These are phyloP conservation scores for Phytophthora podocarpi DNA, from an alignment of 352 stramenopile species.

Conservation along the genomic window DNA sequence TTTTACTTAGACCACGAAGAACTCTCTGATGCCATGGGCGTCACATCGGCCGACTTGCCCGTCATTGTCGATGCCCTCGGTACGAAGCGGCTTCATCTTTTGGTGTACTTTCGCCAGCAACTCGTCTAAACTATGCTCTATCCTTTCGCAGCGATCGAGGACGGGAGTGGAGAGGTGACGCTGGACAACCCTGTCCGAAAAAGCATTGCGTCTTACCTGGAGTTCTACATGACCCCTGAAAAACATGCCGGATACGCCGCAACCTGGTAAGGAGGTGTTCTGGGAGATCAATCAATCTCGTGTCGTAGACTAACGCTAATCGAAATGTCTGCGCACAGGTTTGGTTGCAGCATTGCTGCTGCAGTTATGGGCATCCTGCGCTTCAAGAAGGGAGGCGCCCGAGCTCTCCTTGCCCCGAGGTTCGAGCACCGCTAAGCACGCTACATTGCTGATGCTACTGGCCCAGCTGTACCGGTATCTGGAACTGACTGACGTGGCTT, in stretches of 20 bases:
- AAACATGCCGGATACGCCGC: slow-evolving; percentile 86
- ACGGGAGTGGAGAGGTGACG: slow-evolving; percentile 36
- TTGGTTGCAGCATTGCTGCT: slow-evolving; percentile 78
- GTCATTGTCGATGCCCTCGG: slow-evolving; percentile 81
- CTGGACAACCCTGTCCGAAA: slow-evolving; percentile 74
- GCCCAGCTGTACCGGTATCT: no score
- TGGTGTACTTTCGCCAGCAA: not conserved
- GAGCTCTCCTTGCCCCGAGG: slow-evolving; percentile 14
- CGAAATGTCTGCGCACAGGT: slow-evolving; percentile 40
- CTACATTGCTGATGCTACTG: not conserved
- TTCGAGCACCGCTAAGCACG: slow-evolving; percentile 28
- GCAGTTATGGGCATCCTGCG: slow-evolving; percentile 73
- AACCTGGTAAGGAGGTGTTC: slow-evolving; percentile 63
- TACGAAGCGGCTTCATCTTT: slow-evolving; percentile 19
- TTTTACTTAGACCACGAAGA: slow-evolving; percentile 86
- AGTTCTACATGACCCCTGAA: slow-evolving; percentile 90
- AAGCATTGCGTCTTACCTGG: slow-evolving; percentile 75
- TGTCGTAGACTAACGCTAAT: not conserved
- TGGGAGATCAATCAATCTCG: not conserved
- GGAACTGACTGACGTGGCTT: slow-evolving; percentile 7
- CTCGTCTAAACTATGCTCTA: not conserved
- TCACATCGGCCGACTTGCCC: slow-evolving; percentile 63
- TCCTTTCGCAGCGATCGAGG: slow-evolving; percentile 43
- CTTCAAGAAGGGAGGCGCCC: slow-evolving; percentile 52
- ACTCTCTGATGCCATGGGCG: slow-evolving; percentile 75